Percentiles rank a stretch among this genome's conserved stretches.
phyloP scores from a whole-genome alignment of 768 basidiomycete genomes.

The Boletus subcaerulescens region DNA sequence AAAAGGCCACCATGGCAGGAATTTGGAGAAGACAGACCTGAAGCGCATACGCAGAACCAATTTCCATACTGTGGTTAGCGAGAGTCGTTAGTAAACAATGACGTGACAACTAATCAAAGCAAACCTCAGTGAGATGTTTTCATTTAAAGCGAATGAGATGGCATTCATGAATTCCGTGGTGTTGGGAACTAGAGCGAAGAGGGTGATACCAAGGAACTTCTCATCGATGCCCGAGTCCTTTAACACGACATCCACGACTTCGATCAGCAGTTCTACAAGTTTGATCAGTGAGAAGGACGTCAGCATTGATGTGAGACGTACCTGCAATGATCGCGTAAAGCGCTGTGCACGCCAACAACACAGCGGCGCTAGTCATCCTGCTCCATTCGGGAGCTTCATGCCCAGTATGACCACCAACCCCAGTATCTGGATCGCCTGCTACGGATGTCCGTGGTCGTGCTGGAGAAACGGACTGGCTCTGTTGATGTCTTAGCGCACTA shows the following conservation, averaged over 20 bases:
- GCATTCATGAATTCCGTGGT: constrained; percentile 99
- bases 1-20: constrained; percentile 98
- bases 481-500: constrained; percentile 81
- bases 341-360: constrained; percentile 84
- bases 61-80: constrained; percentile 80
- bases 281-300: not conserved
- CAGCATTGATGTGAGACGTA: constrained; percentile 36
- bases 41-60: constrained; percentile 97
- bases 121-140: constrained; percentile 93
- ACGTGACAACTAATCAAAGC: constrained; percentile 12
- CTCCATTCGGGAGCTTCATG: constrained; percentile 99
- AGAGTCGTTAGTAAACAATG: constrained; percentile 1
- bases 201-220: constrained; percentile 94
- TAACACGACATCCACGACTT: constrained; percentile 92
- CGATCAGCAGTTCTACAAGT: constrained; percentile 79
- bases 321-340: constrained; percentile 96
- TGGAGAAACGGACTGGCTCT: constrained; percentile 49
- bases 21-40: constrained; percentile 98
- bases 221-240: constrained; percentile 91
- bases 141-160: constrained; percentile 94
- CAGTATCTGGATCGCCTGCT: constrained; percentile 38
- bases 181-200: constrained; percentile 97
- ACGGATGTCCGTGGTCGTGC: constrained; percentile 44
- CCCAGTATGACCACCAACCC: constrained; percentile 63
- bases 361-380: constrained; percentile 82